Percentiles rank a stretch among this genome's conserved stretches.
Conservation (phyloP, 192 early-diverging fungal species). For the Jimgerdemannia lactiflua region DNA sequence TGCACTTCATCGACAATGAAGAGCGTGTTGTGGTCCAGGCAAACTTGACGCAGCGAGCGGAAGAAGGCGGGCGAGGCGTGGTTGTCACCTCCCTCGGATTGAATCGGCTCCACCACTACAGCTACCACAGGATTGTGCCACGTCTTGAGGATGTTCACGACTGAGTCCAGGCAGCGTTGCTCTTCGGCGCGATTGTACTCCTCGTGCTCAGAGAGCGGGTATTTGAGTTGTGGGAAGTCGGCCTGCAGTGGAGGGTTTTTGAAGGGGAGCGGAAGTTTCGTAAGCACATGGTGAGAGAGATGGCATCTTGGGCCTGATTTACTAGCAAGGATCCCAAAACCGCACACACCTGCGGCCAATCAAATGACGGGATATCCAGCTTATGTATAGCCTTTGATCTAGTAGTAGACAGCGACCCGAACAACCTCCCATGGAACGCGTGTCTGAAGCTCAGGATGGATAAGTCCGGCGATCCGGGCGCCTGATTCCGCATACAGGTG, state of each 20-base stretch:
- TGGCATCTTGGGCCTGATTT: too few relatives aligned
- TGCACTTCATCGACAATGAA: conserved; percentile 83
- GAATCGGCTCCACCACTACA: conserved; percentile 67
- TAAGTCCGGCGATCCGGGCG: conserved; percentile 62
- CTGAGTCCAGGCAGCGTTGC: conserved; percentile 46
- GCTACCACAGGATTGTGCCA: conserved; percentile 56
- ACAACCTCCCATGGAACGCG: conserved; percentile 68
- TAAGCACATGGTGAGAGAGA: too few relatives aligned
- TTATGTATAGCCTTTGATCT: conserved; percentile 71
- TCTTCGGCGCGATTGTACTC: conserved; percentile 60
- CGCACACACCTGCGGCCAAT: conserved; percentile 41
- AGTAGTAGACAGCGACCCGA: conserved; percentile 67
- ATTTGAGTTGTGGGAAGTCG: conserved; percentile 64
- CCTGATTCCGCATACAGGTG: conserved; percentile 62
- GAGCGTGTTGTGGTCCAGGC: conserved; percentile 49
- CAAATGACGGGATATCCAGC: conserved; percentile 72
- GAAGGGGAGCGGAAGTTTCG: neutral
- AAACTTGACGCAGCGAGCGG: conserved; percentile 56
- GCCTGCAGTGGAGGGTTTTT: conserved; percentile 23
- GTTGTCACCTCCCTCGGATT: conserved; percentile 75
- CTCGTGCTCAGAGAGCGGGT: conserved; percentile 57
- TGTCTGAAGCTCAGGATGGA: conserved; percentile 62
- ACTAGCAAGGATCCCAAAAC: too few relatives aligned
- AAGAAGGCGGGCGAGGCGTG: conserved; percentile 67
- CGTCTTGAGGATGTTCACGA: conserved; percentile 45